Evolutionary conservation across 306 rosid species (phyloP), one percentile per base, ranked within the genome.

Genomic region (Pyrus pyrifolia): DNA sequence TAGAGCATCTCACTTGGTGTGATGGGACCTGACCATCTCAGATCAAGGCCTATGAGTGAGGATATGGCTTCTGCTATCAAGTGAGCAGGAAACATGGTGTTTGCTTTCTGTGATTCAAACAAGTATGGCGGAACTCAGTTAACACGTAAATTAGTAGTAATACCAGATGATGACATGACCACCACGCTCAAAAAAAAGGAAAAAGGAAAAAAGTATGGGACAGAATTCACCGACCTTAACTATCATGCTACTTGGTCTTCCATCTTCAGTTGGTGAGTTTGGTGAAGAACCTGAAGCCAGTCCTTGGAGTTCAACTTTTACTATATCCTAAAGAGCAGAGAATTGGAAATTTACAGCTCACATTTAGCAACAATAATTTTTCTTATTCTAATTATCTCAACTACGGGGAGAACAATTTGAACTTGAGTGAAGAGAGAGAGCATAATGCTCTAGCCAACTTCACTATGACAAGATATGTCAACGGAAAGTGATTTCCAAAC

Each of bases 11-110:
- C 98, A 58, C 85, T 89, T 67, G 87, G 93, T 29, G 98, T 93
- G 75, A 91, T 91, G 18, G 96, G 98, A 62, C 93, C 98, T 23
- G 98, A 93, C 92, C 96, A 93, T 86, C 93, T 88, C 11, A 93
- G 76, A 71, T 89, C 98, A 64, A 93, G 87, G 51, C 89, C 93
- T 4, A 76, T 87, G 64, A 91, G 86, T 3, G 84, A 85, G 74
- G 97, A 91, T 59, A 91, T 89, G 62, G 92, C 93, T 86, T 91
- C 93, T 22, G 93, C 96, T 74, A 89, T 82, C 81, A 91, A 84
- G 82, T 91, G 89, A 70, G 96, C 79, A 18, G 96, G 96, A 35
- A 91, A 84, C 81, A 91, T 70, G 31, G 71, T 75, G 25, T 83
- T 84, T 11, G 86, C 86, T 77, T 87, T 89, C 96, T 91, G 88